These are phyloP conservation scores for Termitomyces sp. DNA, from an alignment of 768 basidiomycete species.

Conservation along the genomic window DNA sequence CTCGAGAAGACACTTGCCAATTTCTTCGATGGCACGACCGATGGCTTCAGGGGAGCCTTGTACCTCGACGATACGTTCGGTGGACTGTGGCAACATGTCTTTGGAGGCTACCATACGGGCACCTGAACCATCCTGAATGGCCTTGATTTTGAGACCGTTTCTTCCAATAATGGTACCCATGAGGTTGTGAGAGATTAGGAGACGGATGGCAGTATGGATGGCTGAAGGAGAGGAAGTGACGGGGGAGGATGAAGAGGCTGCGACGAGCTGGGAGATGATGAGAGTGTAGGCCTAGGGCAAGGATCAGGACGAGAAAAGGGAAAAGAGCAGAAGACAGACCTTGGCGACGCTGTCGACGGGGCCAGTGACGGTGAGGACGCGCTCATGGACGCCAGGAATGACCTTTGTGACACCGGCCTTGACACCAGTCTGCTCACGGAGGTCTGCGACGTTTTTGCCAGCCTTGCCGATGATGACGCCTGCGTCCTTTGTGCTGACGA, in stretches of 20 bases:
- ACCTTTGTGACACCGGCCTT: conserved; percentile 99
- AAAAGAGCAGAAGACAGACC: conserved; percentile 34
- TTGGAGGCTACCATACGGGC: conserved; percentile 98
- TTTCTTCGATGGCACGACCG: conserved; percentile 90
- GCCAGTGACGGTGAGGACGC: conserved; percentile 92
- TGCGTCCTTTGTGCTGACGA: conserved; percentile 96
- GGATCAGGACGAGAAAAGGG: conserved; percentile 7
- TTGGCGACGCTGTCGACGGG: conserved; percentile 90
- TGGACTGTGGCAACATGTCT: conserved; percentile 98
- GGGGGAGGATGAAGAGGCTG: conserved; percentile 72
- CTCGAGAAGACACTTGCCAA: conserved; percentile 90
- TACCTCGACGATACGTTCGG: conserved; percentile 97
- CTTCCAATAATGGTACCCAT: conserved; percentile 99
- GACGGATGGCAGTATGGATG: conserved; percentile 85
- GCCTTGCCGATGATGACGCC: conserved; percentile 96
- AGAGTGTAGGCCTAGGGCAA: conserved; percentile 79
- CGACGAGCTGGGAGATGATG: conserved; percentile 87
- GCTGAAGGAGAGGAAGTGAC: conserved; percentile 64
- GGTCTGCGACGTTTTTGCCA: conserved; percentile 96
- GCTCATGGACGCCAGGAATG: conserved; percentile 95
- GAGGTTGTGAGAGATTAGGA: conserved; percentile 97
- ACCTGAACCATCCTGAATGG: conserved; percentile 93
- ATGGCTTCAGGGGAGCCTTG: conserved; percentile 92
- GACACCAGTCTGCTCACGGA: conserved; percentile 92
- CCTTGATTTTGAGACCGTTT: conserved; percentile 95